Percentiles rank a stretch among this genome's conserved stretches.
These are phyloP conservation scores for Petunia hybrid DNA, from an alignment of 305 asterid genomes.

Conservation along the genomic window DNA sequence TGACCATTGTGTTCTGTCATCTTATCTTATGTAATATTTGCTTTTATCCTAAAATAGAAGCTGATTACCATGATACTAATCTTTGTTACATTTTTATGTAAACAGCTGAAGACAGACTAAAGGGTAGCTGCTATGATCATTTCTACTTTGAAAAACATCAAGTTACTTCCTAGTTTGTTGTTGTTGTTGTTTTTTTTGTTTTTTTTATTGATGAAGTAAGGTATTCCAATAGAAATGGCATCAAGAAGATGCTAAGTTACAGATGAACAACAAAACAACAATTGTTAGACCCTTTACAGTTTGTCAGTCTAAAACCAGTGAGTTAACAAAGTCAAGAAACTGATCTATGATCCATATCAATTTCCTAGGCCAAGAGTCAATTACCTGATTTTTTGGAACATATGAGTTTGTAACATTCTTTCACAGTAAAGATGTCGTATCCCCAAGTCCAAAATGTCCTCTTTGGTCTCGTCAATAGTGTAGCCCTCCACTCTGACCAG, in stretches of 20 bases:
- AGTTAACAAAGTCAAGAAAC: too few relatives aligned
- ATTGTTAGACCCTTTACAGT: too few relatives aligned
- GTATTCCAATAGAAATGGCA: too few relatives aligned
- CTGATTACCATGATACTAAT: not conserved
- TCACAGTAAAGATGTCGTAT: not conserved
- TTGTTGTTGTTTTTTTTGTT: too few relatives aligned
- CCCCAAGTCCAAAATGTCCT: not conserved
- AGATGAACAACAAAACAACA: too few relatives aligned
- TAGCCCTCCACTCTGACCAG: not conserved
- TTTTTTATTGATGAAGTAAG: too few relatives aligned
- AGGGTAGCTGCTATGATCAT: not conserved
- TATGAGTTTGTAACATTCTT: not conserved
- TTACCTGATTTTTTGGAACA: not conserved
- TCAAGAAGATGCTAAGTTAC: too few relatives aligned
- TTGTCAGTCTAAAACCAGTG: too few relatives aligned
- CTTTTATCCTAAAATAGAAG: not conserved
- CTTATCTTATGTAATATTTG: not conserved
- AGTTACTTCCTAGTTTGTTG: not conserved
- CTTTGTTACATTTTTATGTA: constrained; percentile 7
- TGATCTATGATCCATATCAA: not conserved
- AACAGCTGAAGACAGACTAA: not conserved
- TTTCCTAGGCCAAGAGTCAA: not conserved
- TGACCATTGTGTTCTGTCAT: not conserved
- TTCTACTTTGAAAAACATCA: not conserved
- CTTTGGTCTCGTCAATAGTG: not conserved